These are phyloP conservation scores for Phascolomyces articulosus DNA, from an alignment of 371 early-diverging fungal genomes.

Conservation along the genomic window DNA sequence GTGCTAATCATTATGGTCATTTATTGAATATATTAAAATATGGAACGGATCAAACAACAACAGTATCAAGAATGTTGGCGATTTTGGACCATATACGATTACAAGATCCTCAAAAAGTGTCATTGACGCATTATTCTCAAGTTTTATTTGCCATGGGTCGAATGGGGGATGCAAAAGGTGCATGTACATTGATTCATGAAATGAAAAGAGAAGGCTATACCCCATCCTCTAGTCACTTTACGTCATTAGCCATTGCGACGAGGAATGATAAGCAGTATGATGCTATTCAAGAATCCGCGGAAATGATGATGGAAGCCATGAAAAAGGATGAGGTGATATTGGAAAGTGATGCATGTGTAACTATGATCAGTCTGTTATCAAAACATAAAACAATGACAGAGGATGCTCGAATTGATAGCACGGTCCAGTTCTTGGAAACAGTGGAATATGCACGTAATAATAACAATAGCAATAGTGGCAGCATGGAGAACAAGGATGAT, in stretches of 20 bases:
- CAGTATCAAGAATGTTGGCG: constrained; percentile 21
- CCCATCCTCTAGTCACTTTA: constrained; percentile 27
- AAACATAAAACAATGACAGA: background rate
- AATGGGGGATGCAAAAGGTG: constrained; percentile 25
- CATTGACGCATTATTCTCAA: constrained; percentile 27
- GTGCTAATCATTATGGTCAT: constrained; percentile 40
- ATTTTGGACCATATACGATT: constrained; percentile 41
- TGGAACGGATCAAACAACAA: constrained; percentile 9
- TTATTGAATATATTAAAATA: constrained; percentile 42
- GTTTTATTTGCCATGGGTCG: constrained; percentile 39
- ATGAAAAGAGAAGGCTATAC: constrained; percentile 15
- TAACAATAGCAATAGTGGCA: no score
- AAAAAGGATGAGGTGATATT: constrained; percentile 16
- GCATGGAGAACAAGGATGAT: background rate
- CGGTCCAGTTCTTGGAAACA: constrained; percentile 31
- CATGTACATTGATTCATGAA: constrained; percentile 24
- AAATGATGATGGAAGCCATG: constrained; percentile 30
- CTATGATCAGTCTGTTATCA: constrained; percentile 32
- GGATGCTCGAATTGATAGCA: constrained; percentile 7
- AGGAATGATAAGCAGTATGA: constrained; percentile 8
- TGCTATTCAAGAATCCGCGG: constrained; percentile 12
- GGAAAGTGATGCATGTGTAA: constrained; percentile 26
- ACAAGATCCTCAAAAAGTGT: constrained; percentile 8
- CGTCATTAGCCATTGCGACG: constrained; percentile 33
- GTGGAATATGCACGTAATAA: constrained; percentile 19